These are phyloP conservation scores for Calonectria fujianensis DNA, from an alignment of 2,329 filamentous ascomycete genomes.

Conservation along the genomic window DNA sequence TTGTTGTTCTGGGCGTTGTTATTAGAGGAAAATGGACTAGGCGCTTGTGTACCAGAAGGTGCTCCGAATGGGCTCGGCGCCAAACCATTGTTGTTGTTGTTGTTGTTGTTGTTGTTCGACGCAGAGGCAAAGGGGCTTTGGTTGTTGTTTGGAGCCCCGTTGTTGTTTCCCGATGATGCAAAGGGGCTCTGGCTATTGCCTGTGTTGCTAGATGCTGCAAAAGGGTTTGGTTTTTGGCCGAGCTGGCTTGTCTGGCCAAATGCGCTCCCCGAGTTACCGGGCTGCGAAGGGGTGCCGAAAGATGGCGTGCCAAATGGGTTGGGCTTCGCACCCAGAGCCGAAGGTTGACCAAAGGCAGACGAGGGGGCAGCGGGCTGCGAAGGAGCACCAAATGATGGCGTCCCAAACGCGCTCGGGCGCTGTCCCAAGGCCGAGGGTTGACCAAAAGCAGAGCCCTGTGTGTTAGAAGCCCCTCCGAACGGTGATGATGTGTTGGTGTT, in stretches of 20 bases:
- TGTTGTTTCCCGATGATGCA: constrained; percentile 46
- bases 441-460: constrained; percentile 54
- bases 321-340: constrained; percentile 57
- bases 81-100: constrained; percentile 45
- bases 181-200: constrained; percentile 44
- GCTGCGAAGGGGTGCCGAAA: constrained; percentile 61
- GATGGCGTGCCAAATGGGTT: constrained; percentile 61
- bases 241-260: constrained; percentile 62
- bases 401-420: constrained; percentile 55
- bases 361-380: constrained; percentile 59
- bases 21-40: constrained; percentile 49
- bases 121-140: constrained; percentile 54
- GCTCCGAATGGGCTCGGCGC: constrained; percentile 57
- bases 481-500: constrained; percentile 48
- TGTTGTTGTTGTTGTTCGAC: constrained; percentile 41
- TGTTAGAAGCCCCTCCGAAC: constrained; percentile 56
- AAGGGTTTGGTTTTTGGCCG: constrained; percentile 63
- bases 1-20: constrained; percentile 46
- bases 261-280: constrained; percentile 49
- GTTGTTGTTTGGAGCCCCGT: constrained; percentile 37
- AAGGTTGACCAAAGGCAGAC: constrained; percentile 64
- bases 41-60: constrained; percentile 41
- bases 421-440: constrained; percentile 66
- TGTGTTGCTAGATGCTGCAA: constrained; percentile 52
- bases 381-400: constrained; percentile 64